These are phyloP conservation scores for Mycena maculata DNA, from an alignment of 768 basidiomycete genomes.

Conservation along the genomic window DNA sequence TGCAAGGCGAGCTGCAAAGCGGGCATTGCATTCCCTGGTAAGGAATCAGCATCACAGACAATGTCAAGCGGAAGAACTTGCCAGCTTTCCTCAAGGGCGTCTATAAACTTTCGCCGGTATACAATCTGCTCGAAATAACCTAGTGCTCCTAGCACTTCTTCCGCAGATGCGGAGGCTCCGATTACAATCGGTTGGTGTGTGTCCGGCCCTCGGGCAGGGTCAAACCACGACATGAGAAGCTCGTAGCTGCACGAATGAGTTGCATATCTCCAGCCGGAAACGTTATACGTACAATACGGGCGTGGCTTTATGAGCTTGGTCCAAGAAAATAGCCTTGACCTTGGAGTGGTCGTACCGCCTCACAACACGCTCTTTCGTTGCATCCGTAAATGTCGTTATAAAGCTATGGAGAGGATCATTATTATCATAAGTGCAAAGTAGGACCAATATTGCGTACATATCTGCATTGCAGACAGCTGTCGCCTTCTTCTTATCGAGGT, in stretches of 20 bases:
- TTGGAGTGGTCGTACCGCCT: neutral
- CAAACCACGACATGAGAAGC: neutral
- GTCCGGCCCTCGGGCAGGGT: no score
- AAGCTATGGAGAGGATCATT: neutral
- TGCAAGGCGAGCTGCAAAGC: neutral
- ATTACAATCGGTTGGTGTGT: constrained; percentile 5
- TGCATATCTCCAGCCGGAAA: neutral
- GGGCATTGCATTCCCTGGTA: constrained; percentile 12
- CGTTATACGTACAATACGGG: neutral
- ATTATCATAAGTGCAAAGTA: neutral
- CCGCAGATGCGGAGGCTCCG: neutral
- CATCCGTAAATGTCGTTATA: neutral
- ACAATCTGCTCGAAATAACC: constrained; percentile 1
- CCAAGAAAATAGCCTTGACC: constrained; percentile 16
- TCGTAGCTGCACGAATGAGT: constrained; percentile 8
- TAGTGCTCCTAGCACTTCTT: neutral
- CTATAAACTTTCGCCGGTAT: constrained; percentile 10
- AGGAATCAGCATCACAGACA: neutral
- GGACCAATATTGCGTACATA: neutral
- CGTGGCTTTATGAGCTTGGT: neutral
- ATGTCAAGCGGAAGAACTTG: neutral
- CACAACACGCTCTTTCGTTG: neutral
- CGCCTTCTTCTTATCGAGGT: neutral
- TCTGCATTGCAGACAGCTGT: neutral
- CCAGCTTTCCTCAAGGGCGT: constrained; percentile 4